Evolutionary conservation across 2,329 filamentous ascomycete species (phyloP).

Genomic region (Eutypa lata): DNA sequence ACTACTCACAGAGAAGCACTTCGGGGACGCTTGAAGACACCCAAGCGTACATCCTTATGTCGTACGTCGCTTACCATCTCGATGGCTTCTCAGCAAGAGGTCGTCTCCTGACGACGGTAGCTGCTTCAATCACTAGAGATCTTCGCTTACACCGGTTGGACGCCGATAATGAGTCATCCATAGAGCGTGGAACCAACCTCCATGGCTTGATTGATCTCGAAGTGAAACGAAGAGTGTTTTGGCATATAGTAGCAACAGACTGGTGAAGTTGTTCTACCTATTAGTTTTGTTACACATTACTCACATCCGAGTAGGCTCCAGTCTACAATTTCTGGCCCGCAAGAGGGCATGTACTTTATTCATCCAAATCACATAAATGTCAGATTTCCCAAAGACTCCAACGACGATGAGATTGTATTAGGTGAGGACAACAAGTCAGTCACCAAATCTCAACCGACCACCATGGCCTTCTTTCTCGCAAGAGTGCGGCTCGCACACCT

Average conservation of each 20-base stretch:
- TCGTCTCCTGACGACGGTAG: conserved; percentile 11
- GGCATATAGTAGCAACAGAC: conserved; percentile 13
- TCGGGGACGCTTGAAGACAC: conserved; percentile 16
- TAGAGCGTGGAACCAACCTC: background rate
- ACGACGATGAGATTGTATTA: conserved; percentile 8
- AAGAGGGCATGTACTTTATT: conserved; percentile 19
- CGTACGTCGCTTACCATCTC: conserved; percentile 14
- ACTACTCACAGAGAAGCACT: conserved; percentile 14
- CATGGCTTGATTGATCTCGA: conserved; percentile 9
- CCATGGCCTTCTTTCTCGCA: conserved; percentile 15
- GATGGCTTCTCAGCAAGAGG: conserved; percentile 17
- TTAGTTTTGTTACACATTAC: background rate
- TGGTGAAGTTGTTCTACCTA: conserved; percentile 5
- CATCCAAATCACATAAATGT: conserved; percentile 14
- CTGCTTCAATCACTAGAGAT: conserved; percentile 14
- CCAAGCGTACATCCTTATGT: conserved; percentile 16
- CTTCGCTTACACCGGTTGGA: conserved; percentile 17
- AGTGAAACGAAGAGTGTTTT: conserved; percentile 15
- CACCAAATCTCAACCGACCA: conserved; percentile 5
- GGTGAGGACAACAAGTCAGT: background rate
- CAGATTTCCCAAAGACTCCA: conserved; percentile 9
- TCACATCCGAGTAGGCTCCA: conserved; percentile 9
- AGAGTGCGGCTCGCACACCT: conserved; percentile 13
- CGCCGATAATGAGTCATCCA: conserved; percentile 1
- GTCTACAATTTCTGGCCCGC: conserved; percentile 18